phyloP scores from a whole-genome alignment of 208 protist species.

The Crithidia sp. region DNA sequence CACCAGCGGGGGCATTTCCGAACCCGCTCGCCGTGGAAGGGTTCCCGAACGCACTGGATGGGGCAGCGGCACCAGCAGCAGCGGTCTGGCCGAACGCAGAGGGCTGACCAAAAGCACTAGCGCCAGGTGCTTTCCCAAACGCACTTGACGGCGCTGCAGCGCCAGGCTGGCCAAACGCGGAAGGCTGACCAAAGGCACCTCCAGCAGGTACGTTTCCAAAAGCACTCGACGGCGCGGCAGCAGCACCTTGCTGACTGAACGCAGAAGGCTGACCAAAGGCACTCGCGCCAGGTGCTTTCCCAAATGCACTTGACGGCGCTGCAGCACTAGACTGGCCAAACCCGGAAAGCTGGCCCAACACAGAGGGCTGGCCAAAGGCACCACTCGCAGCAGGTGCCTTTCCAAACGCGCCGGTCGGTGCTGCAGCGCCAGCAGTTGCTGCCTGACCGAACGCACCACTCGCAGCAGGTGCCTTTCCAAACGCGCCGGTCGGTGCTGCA shows the following conservation, averaged over 20 bases:
- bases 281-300: constrained; percentile 5
- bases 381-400: not conserved
- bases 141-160: constrained; percentile 2
- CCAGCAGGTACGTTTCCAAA: too few species aligned
- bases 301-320: constrained; percentile 17
- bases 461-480: too few species aligned
- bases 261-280: constrained; percentile 3
- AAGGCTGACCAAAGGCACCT: not conserved
- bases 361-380: constrained; percentile 8
- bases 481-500: too few species aligned
- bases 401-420: not conserved
- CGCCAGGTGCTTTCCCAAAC: constrained; percentile 24
- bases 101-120: not conserved
- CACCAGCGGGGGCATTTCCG: not conserved
- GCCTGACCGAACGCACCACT: too few species aligned
- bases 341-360: not conserved
- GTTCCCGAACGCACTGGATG: constrained; percentile 14
- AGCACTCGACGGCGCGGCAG: not conserved
- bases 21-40: constrained; percentile 11
- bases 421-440: not conserved
- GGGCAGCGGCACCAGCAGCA: not conserved
- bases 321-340: not conserved
- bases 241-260: not conserved
- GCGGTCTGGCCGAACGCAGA: constrained; percentile 1
- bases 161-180: not conserved